Evolutionary conservation across 2,329 filamentous ascomycete species (phyloP), one percentile per base, ranked within the genome.

Genomic region (Arthrinium puccinioides): DNA sequence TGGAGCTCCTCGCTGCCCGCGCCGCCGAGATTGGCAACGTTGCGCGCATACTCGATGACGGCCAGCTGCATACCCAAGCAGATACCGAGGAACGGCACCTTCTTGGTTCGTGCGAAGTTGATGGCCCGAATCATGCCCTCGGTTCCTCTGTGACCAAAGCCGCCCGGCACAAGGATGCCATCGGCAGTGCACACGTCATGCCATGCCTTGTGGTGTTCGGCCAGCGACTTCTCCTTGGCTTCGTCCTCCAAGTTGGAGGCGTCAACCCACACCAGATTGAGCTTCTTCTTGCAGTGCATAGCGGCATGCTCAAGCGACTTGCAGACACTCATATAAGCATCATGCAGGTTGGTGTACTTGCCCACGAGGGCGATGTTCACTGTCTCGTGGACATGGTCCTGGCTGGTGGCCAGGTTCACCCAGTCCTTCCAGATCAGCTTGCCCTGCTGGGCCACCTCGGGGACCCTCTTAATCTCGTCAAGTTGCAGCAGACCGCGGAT

Each of bases 11-110:
- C 75, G 8, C 69, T 74, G 4, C 65, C 69, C 20, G 74, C 76
- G 9, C 65, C 56, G 23, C 65, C 51, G 44, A 88, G 70, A 20
- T 75, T 76, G 61, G 79, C 84, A 1, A 90, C 67, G 47, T 87
- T 80, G 28, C 88, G 79, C 2, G 88, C 87, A 50, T 79, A 87
- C 61, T 97, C 89, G 48, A 96, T 84, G 32, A 95, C 87, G 15
- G 90, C 88, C 32, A 95, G 75, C 60, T 97, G 92, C 81, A 95
- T 87, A 40, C 88, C 88, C 16, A 96, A 69, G 57, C 90, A 96
- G 45, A 97, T 84, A 41, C 92, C 92, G 1, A 97, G 72, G 63
- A 84, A 96, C 2, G 88, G 88, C 4, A 76, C 76, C 44, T 83
- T 81, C 51, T 87, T 81, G 47, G 84, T 82, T 39, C 92, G 81